A percentile compares a stretch with the other conserved stretches of the same genome.
Evolutionary conservation across 441 rosid species (phyloP).

Genomic region (Lepidium campestre): DNA sequence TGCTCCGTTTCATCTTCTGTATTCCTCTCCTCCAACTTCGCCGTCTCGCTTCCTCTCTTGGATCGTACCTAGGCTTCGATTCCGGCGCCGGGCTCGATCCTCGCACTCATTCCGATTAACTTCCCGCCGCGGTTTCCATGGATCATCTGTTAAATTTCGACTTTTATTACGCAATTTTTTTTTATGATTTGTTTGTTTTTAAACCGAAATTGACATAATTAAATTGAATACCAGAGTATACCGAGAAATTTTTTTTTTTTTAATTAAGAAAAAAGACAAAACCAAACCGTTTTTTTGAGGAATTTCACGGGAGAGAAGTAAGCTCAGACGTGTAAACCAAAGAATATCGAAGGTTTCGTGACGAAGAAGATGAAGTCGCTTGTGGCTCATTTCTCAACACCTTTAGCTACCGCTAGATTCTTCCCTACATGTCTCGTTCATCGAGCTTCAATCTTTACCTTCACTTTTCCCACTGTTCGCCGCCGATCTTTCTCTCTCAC

Average conservation of each 20-base stretch:
- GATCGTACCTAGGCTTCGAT: slow-evolving; percentile 55
- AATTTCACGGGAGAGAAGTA: neutral
- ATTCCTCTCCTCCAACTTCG: slow-evolving; percentile 55
- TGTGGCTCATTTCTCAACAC: slow-evolving; percentile 18
- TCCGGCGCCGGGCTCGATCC: slow-evolving; percentile 23
- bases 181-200: slow-evolving; percentile 3
- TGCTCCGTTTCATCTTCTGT: slow-evolving; percentile 53
- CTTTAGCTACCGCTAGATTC: slow-evolving; percentile 12
- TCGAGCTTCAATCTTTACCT: neutral
- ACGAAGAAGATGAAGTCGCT: slow-evolving; percentile 33
- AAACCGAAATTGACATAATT: neutral
- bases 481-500: slow-evolving; percentile 23
- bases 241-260: neutral
- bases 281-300: slow-evolving; percentile 9
- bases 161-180: neutral
- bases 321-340: slow-evolving; percentile 15
- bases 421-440: slow-evolving; percentile 1
- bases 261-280: neutral
- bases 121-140: neutral
- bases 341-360: slow-evolving; percentile 19
- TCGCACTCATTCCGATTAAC: slow-evolving; percentile 46
- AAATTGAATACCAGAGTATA: slow-evolving; percentile 11
- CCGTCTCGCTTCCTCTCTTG: slow-evolving; percentile 48
- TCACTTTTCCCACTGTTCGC: neutral
- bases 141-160: neutral